These are phyloP conservation scores for Dendrobium officinale DNA, from an alignment of 106 monocot species.

Conservation along the genomic window DNA sequence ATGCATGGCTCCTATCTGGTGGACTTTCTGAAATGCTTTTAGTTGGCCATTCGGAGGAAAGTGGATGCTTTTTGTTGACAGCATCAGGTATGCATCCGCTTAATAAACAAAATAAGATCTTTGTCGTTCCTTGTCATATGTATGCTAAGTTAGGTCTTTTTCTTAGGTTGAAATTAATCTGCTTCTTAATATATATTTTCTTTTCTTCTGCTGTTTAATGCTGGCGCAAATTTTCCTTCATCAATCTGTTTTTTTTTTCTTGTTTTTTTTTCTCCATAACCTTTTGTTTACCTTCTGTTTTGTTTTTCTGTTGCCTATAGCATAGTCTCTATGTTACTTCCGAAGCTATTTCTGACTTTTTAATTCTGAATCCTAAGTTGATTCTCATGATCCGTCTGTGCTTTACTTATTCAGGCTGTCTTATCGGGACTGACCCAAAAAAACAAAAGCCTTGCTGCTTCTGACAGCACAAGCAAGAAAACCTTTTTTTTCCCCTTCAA, in stretches of 20 bases:
- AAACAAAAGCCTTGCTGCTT: not conserved
- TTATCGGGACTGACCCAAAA: too few relatives aligned
- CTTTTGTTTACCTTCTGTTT: not conserved
- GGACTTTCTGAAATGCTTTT: constrained; percentile 60
- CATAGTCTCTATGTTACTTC: not conserved
- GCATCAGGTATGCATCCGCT: constrained; percentile 47
- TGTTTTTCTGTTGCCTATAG: not conserved
- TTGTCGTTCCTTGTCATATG: not conserved
- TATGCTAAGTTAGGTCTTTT: not conserved
- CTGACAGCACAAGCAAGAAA: not conserved
- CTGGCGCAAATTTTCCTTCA: not conserved
- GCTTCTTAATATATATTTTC: not conserved
- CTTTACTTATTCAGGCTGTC: not conserved
- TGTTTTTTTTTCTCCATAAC: not conserved
- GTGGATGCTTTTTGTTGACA: constrained; percentile 36
- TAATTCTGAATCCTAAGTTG: not conserved
- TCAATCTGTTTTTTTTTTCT: not conserved
- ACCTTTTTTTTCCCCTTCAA: not conserved
- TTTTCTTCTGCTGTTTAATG: not conserved
- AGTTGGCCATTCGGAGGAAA: constrained; percentile 32
- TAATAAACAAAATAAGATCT: not conserved
- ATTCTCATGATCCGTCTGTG: not conserved
- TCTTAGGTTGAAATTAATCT: not conserved
- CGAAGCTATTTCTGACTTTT: not conserved
- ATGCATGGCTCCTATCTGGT: constrained; percentile 58